Percentiles rank a stretch among this genome's conserved stretches.
Conservation (phyloP, 768 basidiomycete genomes). For the Butyriboletus loyo region DNA sequence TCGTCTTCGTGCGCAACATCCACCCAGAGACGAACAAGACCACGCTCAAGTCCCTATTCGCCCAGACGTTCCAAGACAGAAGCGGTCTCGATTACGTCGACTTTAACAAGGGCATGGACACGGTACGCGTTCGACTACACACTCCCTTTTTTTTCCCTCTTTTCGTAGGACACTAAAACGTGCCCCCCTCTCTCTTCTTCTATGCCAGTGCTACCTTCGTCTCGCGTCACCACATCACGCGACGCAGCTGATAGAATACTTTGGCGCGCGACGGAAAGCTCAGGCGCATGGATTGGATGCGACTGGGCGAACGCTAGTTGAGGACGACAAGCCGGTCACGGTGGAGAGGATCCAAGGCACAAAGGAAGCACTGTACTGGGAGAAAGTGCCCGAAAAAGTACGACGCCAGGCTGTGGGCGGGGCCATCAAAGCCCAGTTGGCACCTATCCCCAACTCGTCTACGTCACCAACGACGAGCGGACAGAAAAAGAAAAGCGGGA, state of each 20-base stretch:
- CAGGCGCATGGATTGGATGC: slow-evolving; percentile 59
- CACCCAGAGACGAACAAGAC: slow-evolving; percentile 82
- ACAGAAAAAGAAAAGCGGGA: slow-evolving; percentile 24
- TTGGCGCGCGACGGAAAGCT: slow-evolving; percentile 32
- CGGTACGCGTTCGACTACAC: slow-evolving; percentile 39
- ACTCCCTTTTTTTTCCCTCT: too few relatives aligned
- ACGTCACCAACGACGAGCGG: not conserved
- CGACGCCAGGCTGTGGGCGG: slow-evolving; percentile 57
- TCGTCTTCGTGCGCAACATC: slow-evolving; percentile 68
- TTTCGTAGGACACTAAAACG: not conserved
- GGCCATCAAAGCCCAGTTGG: slow-evolving; percentile 22
- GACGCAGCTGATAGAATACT: slow-evolving; percentile 41
- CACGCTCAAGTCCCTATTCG: slow-evolving; percentile 60
- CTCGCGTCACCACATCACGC: slow-evolving; percentile 52
- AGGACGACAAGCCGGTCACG: slow-evolving; percentile 31
- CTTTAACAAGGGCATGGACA: slow-evolving; percentile 73
- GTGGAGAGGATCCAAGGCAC: slow-evolving; percentile 60
- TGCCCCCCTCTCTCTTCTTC: not conserved
- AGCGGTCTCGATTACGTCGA: slow-evolving; percentile 68
- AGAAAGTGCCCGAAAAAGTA: slow-evolving; percentile 73
- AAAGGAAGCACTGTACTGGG: slow-evolving; percentile 74
- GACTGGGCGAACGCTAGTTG: slow-evolving; percentile 32
- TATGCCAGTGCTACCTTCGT: slow-evolving; percentile 68
- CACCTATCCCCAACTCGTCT: not conserved
- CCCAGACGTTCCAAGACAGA: slow-evolving; percentile 34